Percentiles rank a stretch among this genome's conserved stretches.
phyloP scores from a whole-genome alignment of 805 yeast genomes.

The Cyberlindnera euphorbiiphila region DNA sequence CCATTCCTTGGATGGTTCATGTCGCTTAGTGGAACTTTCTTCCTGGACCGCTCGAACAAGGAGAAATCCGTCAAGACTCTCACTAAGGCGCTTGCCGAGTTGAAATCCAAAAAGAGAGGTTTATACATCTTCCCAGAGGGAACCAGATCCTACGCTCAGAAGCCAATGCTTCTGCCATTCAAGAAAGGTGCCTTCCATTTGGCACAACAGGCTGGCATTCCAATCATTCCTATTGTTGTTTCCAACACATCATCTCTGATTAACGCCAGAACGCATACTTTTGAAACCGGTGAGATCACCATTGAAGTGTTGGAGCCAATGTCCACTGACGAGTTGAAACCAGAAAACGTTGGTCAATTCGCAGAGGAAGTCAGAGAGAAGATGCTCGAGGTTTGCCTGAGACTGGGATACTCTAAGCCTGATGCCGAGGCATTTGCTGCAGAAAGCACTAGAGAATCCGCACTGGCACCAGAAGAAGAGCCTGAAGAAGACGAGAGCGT shows the following conservation, averaged over 20 bases:
- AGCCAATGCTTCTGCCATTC: constrained; percentile 74
- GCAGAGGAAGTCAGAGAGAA: constrained; percentile 48
- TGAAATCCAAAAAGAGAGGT: constrained; percentile 64
- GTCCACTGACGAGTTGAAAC: constrained; percentile 61
- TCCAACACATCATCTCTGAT: constrained; percentile 78
- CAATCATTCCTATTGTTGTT: constrained; percentile 84
- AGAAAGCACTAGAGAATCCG: too few relatives aligned
- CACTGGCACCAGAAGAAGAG: too few relatives aligned
- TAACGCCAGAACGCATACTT: constrained; percentile 55
- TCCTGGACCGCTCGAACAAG: constrained; percentile 78
- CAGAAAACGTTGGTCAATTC: constrained; percentile 66
- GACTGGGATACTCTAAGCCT: constrained; percentile 36
- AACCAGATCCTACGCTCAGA: constrained; percentile 76
- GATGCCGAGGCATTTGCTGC: constrained; percentile 21
- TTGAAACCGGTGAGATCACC: constrained; percentile 71
- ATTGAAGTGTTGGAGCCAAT: constrained; percentile 82
- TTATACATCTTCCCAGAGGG: constrained; percentile 97
- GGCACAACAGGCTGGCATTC: constrained; percentile 89
- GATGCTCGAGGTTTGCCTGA: constrained; percentile 46
- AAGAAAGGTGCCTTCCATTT: constrained; percentile 98
- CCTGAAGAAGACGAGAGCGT: constrained; percentile 20
- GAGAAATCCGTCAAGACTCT: constrained; percentile 73
- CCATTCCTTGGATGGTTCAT: constrained; percentile 98
- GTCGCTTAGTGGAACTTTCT: constrained; percentile 85
- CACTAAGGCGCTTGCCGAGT: constrained; percentile 57